A percentile compares a stretch with the other conserved stretches of the same genome.
Evolutionary conservation across 441 rosid genomes (phyloP).

Genomic region (Lepidium campestre): DNA sequence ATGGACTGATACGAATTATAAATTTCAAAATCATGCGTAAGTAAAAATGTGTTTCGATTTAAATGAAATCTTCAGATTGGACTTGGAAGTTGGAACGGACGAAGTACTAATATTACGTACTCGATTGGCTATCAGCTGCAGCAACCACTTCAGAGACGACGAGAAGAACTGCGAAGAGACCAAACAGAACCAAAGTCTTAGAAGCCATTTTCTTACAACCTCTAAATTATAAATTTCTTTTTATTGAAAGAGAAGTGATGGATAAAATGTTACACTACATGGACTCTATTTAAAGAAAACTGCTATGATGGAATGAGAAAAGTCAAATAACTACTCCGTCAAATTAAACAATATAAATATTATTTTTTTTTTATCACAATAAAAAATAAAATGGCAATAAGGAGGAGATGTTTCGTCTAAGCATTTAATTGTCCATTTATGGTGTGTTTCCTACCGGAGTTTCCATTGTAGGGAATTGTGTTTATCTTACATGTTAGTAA

Average conservation of each 20-base stretch:
- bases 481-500: too few species aligned
- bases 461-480: too few species aligned
- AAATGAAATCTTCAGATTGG: too few species aligned
- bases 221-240: background rate
- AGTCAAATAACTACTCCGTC: background rate
- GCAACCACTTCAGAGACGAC: background rate
- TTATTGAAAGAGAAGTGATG: background rate
- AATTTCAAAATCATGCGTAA: background rate
- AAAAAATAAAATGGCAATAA: too few species aligned
- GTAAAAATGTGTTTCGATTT: background rate
- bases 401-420: too few species aligned
- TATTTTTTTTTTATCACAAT: too few species aligned
- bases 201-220: constrained; percentile 20
- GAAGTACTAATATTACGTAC: background rate
- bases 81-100: background rate
- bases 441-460: too few species aligned
- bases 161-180: constrained; percentile 16
- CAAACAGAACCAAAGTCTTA: constrained; percentile 24
- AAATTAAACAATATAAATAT: too few species aligned
- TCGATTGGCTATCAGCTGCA: background rate
- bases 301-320: background rate
- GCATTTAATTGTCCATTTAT: too few species aligned
- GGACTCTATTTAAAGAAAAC: background rate
- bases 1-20: background rate
- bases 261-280: background rate